Evolutionary conservation across 306 rosid species (phyloP), one percentile per base, ranked within the genome.

Genomic region (Begonia masoniana): DNA sequence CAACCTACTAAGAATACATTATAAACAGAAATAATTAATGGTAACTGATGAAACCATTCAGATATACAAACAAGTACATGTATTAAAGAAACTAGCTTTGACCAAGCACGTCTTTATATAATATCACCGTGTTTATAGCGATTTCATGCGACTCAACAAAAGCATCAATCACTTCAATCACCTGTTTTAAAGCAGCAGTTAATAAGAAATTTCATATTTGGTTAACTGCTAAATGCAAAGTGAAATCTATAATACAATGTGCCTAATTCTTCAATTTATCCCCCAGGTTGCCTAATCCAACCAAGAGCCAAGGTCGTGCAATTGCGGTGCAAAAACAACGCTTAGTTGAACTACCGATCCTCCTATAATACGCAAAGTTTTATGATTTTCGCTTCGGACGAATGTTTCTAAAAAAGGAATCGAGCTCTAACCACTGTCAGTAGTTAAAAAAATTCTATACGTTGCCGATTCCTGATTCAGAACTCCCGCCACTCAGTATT

Each of bases 241-340:
- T 23, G 24, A 21, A 21, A 48, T 48, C 19, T 10, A 12, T 11
- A 7, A n/a, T 74, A 89, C 94, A 78, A 80, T 89, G 82, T 85
- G 97, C 31, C 95, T 72, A 15, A 95, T 82, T 80, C 91, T 63
- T 58, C 64, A 61, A 57, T 85, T 66, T 89, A 78, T 17, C 1
- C 1, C 95, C 87, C 4, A 95, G 97, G 58, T 89, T 89, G 19
- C 95, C 89, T 71, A 89, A 64, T 42, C 87, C 97, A 21, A 78
- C 76, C 42, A 82, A 82, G 10, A 89, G 91, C 94, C 95, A 89
- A 7, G 94, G 95, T 54, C 66, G 68, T 5, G 75, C 71, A 56
- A 66, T 49, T 56, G 66, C 58, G 39, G 71, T 74, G 68, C 79
- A 71, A 56, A 79, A 77, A 62, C 63, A 73, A 46, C 79, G 84